Conservation (phyloP, 148 eudicot species). For the Diospyros lotus region DNA sequence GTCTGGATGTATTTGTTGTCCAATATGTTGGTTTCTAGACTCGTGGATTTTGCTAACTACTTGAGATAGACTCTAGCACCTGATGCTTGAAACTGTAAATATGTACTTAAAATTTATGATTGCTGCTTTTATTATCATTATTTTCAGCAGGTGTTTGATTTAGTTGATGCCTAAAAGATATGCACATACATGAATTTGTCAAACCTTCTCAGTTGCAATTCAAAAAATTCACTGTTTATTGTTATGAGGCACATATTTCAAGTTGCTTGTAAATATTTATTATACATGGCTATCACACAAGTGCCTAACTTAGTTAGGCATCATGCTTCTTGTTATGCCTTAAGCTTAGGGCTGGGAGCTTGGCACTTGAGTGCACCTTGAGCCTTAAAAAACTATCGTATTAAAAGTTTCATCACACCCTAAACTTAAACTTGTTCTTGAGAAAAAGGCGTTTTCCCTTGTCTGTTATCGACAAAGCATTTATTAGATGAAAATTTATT, state of each 20-base stretch:
- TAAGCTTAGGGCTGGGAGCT: neutral
- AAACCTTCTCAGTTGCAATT: neutral
- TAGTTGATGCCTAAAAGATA: neutral
- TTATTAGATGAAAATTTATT: neutral
- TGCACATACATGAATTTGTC: neutral
- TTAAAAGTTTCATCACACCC: neutral
- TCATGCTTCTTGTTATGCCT: neutral
- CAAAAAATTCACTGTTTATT: neutral
- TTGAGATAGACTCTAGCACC: neutral
- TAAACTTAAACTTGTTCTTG: neutral
- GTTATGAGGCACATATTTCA: neutral
- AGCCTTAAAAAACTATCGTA: neutral
- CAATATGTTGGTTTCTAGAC: constrained; percentile 3
- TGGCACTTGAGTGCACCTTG: neutral
- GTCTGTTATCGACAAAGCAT: neutral
- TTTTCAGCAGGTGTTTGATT: neutral
- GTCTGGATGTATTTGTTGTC: neutral
- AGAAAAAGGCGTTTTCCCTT: neutral
- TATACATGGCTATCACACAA: neutral
- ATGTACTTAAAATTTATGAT: neutral
- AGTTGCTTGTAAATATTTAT: neutral
- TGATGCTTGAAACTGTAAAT: neutral
- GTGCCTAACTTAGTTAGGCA: neutral
- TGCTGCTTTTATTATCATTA: neutral
- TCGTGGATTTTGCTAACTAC: neutral